Evolutionary conservation across 2,329 filamentous ascomycete genomes (phyloP).

Genomic region (Chaetomium globosum): DNA sequence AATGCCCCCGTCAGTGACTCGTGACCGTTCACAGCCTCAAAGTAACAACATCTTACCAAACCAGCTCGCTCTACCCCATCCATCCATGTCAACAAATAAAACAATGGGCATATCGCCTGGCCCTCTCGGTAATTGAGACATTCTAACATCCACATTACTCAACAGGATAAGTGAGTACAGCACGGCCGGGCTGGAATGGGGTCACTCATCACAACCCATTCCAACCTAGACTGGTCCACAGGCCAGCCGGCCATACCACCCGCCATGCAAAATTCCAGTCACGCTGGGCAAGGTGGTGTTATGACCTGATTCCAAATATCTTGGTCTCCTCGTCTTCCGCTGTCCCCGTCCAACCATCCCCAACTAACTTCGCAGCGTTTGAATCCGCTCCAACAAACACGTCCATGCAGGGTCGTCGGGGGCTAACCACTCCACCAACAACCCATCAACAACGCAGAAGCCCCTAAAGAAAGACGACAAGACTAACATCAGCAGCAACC

Average conservation of each 20-base stretch:
- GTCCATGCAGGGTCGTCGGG: constrained; percentile 1
- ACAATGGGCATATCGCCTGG: background rate
- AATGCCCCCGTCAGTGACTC: too few species aligned
- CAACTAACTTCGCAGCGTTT: constrained; percentile 7
- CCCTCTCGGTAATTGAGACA: constrained; percentile 17
- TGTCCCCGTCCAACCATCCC: background rate
- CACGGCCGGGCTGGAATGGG: constrained; percentile 28
- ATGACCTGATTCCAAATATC: constrained; percentile 15
- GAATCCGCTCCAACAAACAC: background rate
- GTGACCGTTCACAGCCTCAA: background rate
- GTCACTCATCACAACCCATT: constrained; percentile 40
- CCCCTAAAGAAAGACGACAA: background rate
- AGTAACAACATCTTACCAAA: background rate
- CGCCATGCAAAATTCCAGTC: constrained; percentile 12
- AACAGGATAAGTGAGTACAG: background rate
- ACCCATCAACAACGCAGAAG: background rate
- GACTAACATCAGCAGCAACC: background rate
- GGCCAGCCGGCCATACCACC: background rate
- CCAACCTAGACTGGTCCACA: constrained; percentile 29
- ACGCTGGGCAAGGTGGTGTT: background rate
- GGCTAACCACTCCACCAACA: constrained; percentile 3
- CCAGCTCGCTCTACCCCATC: background rate
- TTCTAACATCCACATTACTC: background rate
- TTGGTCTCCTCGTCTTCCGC: background rate
- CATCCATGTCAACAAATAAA: constrained; percentile 20